phyloP scores from a whole-genome alignment of 1,284 basidiomycete species.

The Cutaneotrichosporon cutaneum region DNA sequence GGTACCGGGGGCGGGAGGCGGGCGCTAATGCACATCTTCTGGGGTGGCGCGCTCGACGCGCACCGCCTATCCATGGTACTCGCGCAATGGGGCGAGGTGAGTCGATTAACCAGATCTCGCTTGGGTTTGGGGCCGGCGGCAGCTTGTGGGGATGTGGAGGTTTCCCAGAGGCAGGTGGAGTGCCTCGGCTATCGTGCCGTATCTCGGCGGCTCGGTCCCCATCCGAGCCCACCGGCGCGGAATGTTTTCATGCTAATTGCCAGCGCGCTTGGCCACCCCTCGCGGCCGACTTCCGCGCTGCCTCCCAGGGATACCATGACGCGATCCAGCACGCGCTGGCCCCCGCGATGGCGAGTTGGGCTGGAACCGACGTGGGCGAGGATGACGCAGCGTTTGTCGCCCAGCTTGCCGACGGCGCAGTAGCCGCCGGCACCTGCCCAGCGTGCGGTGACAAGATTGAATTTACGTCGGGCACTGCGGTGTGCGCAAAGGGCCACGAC shows the following conservation, averaged over 20 bases:
- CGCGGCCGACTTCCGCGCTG: not conserved
- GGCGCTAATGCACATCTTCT: slow-evolving; percentile 19
- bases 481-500: slow-evolving; percentile 38
- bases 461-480: slow-evolving; percentile 1
- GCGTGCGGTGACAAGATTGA: slow-evolving; percentile 18
- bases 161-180: slow-evolving; percentile 4
- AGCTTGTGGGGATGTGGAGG: slow-evolving; percentile 2
- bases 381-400: slow-evolving; percentile 17
- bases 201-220: no score
- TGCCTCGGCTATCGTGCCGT: not conserved
- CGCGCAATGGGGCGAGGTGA: slow-evolving; percentile 28
- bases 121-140: slow-evolving; percentile 5
- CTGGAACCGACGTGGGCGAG: not conserved
- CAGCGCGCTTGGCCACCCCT: slow-evolving; percentile 3
- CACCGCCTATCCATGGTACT: slow-evolving; percentile 25
- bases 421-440: slow-evolving; percentile 15
- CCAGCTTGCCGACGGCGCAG: slow-evolving; percentile 2
- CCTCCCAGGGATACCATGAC: not conserved
- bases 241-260: not conserved
- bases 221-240: not conserved
- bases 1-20: not conserved
- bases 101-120: not conserved
- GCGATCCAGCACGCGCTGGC: slow-evolving; percentile 6
- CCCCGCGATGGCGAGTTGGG: not conserved
- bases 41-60: slow-evolving; percentile 23